phyloP scores from a whole-genome alignment of 1,284 basidiomycete genomes.

The Mycena sp. region DNA sequence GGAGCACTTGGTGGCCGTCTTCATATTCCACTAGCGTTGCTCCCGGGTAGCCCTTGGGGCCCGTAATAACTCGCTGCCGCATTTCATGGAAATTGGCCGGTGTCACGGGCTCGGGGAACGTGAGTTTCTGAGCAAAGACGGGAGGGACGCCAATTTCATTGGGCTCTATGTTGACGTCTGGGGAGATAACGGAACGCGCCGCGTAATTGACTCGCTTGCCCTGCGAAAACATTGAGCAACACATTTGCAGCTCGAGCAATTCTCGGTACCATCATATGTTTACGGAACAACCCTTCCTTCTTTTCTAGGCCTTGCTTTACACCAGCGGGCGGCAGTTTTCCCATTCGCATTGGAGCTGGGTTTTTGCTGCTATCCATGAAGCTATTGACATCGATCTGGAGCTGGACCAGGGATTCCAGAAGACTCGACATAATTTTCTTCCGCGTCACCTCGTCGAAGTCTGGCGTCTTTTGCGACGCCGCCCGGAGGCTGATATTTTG shows the following conservation, averaged over 20 bases:
- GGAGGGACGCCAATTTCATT: conserved; percentile 99
- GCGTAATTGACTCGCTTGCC: conserved; percentile 99
- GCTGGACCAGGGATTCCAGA: conserved; percentile 86
- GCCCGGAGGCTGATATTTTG: conserved; percentile 75
- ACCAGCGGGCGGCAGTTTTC: conserved; percentile 93
- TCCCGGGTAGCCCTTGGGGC: conserved; percentile 91
- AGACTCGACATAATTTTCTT: conserved; percentile 75
- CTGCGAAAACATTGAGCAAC: conserved; percentile 50
- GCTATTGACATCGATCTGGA: conserved; percentile 96
- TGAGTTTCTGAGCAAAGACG: conserved; percentile 96
- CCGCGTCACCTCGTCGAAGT: conserved; percentile 64
- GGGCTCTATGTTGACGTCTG: conserved; percentile 99
- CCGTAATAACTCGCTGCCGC: conserved; percentile 92
- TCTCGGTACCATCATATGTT: conserved; percentile 96
- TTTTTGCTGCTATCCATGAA: conserved; percentile 99
- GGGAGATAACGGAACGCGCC: conserved; percentile 98
- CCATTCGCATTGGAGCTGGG: conserved; percentile 84
- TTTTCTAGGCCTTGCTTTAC: conserved; percentile 98
- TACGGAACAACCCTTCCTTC: conserved; percentile 98
- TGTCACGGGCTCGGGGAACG: conserved; percentile 98
- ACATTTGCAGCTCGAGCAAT: not conserved
- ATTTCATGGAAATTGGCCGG: conserved; percentile 90
- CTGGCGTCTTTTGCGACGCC: conserved; percentile 67
- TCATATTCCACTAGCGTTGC: conserved; percentile 96
- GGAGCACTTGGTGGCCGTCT: conserved; percentile 86